A percentile compares a stretch with the other conserved stretches of the same genome.
Conservation (phyloP, 148 eudicot genomes). For the Fagopyrum esculentum region DNA sequence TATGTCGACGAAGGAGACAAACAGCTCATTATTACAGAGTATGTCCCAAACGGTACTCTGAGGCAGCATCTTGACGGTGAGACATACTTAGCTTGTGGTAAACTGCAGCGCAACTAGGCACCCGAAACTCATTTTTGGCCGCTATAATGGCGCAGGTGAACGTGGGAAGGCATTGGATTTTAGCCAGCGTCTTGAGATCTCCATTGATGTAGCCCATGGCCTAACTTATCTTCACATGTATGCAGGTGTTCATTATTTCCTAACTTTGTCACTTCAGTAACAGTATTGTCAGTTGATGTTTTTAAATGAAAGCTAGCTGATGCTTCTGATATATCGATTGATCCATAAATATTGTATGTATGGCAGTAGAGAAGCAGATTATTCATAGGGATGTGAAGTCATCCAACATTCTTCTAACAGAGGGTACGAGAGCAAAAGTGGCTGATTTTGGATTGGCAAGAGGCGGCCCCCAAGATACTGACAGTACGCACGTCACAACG, state of each 20-base stretch:
- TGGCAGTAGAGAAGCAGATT: constrained; percentile 69
- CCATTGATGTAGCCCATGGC: constrained; percentile 90
- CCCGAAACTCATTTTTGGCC: constrained; percentile 18
- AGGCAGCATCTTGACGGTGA: constrained; percentile 98
- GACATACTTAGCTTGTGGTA: not conserved
- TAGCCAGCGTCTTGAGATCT: constrained; percentile 81
- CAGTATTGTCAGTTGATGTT: not conserved
- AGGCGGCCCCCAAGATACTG: constrained; percentile 57
- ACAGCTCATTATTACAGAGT: constrained; percentile 82
- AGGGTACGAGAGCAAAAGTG: constrained; percentile 77
- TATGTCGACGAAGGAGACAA: constrained; percentile 78
- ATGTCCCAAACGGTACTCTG: constrained; percentile 83
- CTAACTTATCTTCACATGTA: constrained; percentile 88
- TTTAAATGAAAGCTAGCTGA: not conserved
- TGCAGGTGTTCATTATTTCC: constrained; percentile 37
- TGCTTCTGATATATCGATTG: constrained; percentile 9
- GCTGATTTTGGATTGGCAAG: constrained; percentile 99
- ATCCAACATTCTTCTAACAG: constrained; percentile 85
- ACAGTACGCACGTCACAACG: constrained; percentile 77
- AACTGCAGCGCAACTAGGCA: not conserved
- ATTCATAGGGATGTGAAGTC: constrained; percentile 98
- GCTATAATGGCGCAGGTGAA: constrained; percentile 37
- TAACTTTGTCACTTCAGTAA: not conserved
- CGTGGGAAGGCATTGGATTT: constrained; percentile 70
- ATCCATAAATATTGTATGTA: constrained; percentile 22